Evolutionary conservation across 257 asterid genomes (phyloP), one percentile per base, ranked within the genome.

Genomic region (Phtheirospermum japonicum): DNA sequence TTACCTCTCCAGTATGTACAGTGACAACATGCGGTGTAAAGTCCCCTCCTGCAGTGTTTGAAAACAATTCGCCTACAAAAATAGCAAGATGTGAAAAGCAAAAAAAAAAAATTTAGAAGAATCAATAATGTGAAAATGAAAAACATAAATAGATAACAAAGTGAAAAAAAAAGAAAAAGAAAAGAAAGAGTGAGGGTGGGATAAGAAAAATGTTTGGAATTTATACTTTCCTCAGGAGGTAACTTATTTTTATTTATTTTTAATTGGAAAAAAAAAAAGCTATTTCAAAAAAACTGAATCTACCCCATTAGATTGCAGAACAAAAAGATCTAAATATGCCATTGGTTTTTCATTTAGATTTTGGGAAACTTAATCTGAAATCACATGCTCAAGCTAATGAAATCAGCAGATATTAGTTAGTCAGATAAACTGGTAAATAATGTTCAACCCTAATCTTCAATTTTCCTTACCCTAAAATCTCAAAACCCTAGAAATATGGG

Each of bases 1-100:
- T 58, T 76, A 85, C 97, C 95, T 90, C 96, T 82, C 97, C 97
- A 5, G 97, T 59, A 59, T 83, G 67, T 52, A 83, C 96, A 40
- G 86, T 87, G 59, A 90, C 87, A 56, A 90, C 88, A 62, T 90
- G 96, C 7, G 97, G 95, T 32, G 89, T 87, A 55, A 90, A 90
- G 67, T 87, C 93, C 45, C 82, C 83, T 42, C 96, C 95, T 14
- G 97, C 97, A 2, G 97, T 90, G 82, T 64, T 84, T 54, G 88
- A 79, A 69, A 87, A 83, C 71, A 85, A 63, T 59, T 90, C 95
- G 63, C 97, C 97, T 87, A 75, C 80, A 77, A 17, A 23, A 48
- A 17, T 6, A 36, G 28, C 28, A 36, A 36, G 1, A 36, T 36
- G 10, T 6, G 11, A 36, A 6, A 36, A 36, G 11, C 42, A 36